Evolutionary conservation across 495 filamentous ascomycete genomes (phyloP), one percentile per base, ranked within the genome.

Genomic region (Neurospora africana): DNA sequence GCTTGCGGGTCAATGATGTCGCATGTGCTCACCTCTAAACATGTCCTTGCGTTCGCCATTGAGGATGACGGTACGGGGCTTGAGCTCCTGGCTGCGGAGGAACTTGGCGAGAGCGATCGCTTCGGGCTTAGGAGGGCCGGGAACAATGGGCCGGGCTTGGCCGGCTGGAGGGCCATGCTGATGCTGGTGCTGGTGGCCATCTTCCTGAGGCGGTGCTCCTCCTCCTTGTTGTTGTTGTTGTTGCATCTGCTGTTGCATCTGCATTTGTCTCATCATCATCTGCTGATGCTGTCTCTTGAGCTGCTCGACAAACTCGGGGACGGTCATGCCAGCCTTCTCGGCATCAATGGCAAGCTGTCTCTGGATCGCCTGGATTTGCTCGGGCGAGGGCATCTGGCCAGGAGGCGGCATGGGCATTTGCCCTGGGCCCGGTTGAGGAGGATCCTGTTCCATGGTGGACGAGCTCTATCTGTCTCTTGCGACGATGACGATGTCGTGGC

Each of bases 11-110:
- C 21, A 11, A 11, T 13, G n/a, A 23, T 53, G 9, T 3, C 21
- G 53, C 7, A 44, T 43, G 58, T 35, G 21, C 78, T 69, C 82
- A 97, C 95, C 92, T 87, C 91, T 92, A 83, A 99, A 98, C 90
- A 99, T 94, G 74, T 99, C 95, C 83, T 97, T 98, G 72, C 96
- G 87, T 84, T 98, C 95, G 74, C 95, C 96, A 76, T 98, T 94
- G 75, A 97, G 85, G 72, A 99, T 96, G 82, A 91, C 93, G 36
- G 95, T 97, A 74, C 96, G 87, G 58, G 89, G 85, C 87, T 99
- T 99, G 74, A 99, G 84, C 75, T 93, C 86, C 82, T 98, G 94
- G 69, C 87, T 83, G 74, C 89, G 88, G 69, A 99, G 84, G 84
- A 95, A 99, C 77, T 93, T 91, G 75, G 96, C 96, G 33, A 99